Percentiles rank a stretch among this genome's conserved stretches.
phyloP scores from a whole-genome alignment of 148 eudicot species.

The Gaultheria prostrata region DNA sequence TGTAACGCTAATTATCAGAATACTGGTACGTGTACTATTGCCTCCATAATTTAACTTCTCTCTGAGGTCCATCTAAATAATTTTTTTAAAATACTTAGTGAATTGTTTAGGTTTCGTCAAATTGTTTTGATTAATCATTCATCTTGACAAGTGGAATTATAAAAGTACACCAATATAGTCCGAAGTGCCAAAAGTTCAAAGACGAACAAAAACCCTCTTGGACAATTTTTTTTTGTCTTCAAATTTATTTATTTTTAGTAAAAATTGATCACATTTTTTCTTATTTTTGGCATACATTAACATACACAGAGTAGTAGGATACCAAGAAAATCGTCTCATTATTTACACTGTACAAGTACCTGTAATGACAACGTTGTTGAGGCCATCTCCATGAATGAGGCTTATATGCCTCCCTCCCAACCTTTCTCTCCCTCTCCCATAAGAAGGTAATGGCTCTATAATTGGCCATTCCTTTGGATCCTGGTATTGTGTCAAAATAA shows the following conservation, averaged over 20 bases:
- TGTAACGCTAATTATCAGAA: background rate
- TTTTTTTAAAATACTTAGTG: too few relatives aligned
- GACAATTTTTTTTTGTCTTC: too few relatives aligned
- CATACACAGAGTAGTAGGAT: background rate
- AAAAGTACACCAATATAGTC: too few relatives aligned
- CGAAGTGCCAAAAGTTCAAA: too few relatives aligned
- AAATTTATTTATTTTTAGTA: too few relatives aligned
- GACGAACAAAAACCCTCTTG: too few relatives aligned
- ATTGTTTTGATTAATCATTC: too few relatives aligned
- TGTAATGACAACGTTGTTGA: conserved; percentile 79
- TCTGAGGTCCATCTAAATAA: background rate
- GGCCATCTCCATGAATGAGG: conserved; percentile 83
- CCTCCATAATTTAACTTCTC: background rate
- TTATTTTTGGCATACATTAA: background rate
- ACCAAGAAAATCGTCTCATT: background rate
- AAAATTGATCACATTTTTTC: too few relatives aligned
- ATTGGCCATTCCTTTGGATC: conserved; percentile 95
- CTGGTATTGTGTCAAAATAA: conserved; percentile 43
- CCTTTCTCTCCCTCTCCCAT: conserved; percentile 98
- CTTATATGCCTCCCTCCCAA: conserved; percentile 92
- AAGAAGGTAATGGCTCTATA: conserved; percentile 86
- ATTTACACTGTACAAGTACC: conserved; percentile 37
- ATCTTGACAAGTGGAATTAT: too few relatives aligned
- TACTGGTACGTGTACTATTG: background rate
- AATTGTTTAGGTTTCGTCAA: too few relatives aligned